phyloP scores from a whole-genome alignment of 2,329 filamentous ascomycete genomes.

The Cladorrhinum sp. region DNA sequence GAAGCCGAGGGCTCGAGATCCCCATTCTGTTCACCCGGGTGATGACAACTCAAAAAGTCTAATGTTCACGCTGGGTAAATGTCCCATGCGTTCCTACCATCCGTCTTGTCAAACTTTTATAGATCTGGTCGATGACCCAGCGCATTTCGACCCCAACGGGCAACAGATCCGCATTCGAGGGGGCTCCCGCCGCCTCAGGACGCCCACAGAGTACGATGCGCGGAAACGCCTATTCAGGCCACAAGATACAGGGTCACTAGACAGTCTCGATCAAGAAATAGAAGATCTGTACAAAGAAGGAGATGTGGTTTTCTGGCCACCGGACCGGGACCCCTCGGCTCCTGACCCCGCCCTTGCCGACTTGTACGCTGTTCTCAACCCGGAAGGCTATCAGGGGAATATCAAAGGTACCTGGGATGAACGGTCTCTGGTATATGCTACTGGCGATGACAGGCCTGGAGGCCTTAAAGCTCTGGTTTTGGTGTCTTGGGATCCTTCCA shows the following conservation, averaged over 20 bases:
- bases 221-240: conserved; percentile 6
- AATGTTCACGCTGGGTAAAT: conserved; percentile 51
- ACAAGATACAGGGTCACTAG: background rate
- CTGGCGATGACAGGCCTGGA: conserved; percentile 26
- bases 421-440: conserved; percentile 46
- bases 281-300: conserved; percentile 26
- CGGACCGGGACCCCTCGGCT: conserved; percentile 21
- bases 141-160: conserved; percentile 31
- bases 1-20: conserved; percentile 32
- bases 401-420: conserved; percentile 46
- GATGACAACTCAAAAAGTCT: conserved; percentile 41
- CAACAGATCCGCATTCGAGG: conserved; percentile 48
- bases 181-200: conserved; percentile 40
- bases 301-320: conserved; percentile 36
- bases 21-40: conserved; percentile 47
- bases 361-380: conserved; percentile 40
- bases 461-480: conserved; percentile 39
- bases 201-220: conserved; percentile 14
- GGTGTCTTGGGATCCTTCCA: conserved; percentile 42
- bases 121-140: conserved; percentile 55
- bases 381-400: conserved; percentile 34
- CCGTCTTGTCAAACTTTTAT: conserved; percentile 52
- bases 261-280: conserved; percentile 24
- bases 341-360: conserved; percentile 32
- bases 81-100: conserved; percentile 55